phyloP scores from a whole-genome alignment of 768 basidiomycete species.

The Scleroderma bovista region DNA sequence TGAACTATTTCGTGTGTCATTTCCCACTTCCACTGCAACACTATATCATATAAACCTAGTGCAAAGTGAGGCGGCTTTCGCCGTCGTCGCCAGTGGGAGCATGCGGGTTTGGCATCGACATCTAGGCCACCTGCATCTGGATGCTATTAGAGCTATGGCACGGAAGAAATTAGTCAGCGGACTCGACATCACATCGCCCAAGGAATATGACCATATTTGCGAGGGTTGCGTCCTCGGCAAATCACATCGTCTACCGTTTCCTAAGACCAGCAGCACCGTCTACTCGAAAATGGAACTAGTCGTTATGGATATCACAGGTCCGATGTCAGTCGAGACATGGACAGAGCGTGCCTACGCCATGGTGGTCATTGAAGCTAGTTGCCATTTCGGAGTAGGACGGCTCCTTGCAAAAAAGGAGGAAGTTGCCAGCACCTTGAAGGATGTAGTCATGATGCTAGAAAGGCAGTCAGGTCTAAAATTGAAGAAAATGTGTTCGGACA shows the following conservation, averaged over 20 bases:
- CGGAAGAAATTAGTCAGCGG: conserved; percentile 16
- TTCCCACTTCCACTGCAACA: conserved; percentile 2
- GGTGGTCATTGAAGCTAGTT: conserved; percentile 7
- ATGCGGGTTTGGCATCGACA: conserved; percentile 19
- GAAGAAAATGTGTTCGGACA: conserved; percentile 5
- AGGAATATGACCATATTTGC: conserved; percentile 18
- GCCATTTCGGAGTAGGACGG: conserved; percentile 4
- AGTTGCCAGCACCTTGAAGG: conserved; percentile 5
- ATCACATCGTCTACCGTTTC: conserved; percentile 24
- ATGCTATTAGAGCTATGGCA: conserved; percentile 4
- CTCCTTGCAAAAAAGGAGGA: conserved; percentile 9
- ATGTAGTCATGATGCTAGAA: conserved; percentile 3
- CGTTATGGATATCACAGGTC: conserved; percentile 11
- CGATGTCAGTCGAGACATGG: conserved; percentile 9
- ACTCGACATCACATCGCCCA: conserved; percentile 13
- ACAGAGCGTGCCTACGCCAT: conserved; percentile 3
- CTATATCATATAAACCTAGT: conserved; percentile 6
- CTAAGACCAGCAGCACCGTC: conserved; percentile 22
- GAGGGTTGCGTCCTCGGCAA: conserved; percentile 34
- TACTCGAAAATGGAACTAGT: conserved; percentile 14
- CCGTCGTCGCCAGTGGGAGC: conserved; percentile 9
- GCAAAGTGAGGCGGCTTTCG: conserved; percentile 6
- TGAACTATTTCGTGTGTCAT: conserved; percentile 1
- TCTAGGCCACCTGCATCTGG: conserved; percentile 21
- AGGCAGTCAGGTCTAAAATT: background rate